Evolutionary conservation across 2,329 filamentous ascomycete genomes (phyloP).

Genomic region (Diplodia intermedia): DNA sequence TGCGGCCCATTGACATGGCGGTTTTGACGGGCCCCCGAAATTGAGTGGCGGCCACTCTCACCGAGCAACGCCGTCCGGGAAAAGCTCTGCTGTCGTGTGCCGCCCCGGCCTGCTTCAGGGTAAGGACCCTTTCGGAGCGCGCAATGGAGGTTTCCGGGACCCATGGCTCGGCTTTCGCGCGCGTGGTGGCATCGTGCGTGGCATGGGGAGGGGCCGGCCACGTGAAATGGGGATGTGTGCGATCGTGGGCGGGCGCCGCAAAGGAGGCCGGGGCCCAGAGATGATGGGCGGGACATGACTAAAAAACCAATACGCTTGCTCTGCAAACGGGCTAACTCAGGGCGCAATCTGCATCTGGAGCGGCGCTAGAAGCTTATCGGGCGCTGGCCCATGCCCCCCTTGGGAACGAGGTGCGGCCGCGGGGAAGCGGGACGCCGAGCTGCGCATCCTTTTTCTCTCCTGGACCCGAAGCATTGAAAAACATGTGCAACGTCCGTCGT

Average conservation of each 20-base stretch:
- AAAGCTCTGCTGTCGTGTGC: too few relatives aligned
- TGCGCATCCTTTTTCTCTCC: slow-evolving; percentile 9
- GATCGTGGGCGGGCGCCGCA: neutral
- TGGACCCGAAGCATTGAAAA: neutral
- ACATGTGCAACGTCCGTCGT: neutral
- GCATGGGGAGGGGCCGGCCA: neutral
- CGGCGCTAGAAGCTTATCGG: slow-evolving; percentile 16
- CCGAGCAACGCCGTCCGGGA: neutral
- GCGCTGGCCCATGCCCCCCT: slow-evolving; percentile 7
- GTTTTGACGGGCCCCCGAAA: neutral
- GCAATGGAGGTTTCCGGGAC: too few relatives aligned
- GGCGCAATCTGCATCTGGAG: slow-evolving; percentile 12
- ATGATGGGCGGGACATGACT: neutral
- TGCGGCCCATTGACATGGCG: neutral
- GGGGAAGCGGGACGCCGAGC: slow-evolving; percentile 9
- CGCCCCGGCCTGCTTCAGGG: too few relatives aligned
- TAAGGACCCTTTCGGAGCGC: too few relatives aligned
- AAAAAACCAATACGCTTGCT: neutral
- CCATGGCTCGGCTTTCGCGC: too few relatives aligned
- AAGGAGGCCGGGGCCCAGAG: neutral
- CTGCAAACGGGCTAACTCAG: slow-evolving; percentile 1
- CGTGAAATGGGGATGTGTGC: neutral
- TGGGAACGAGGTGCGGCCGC: neutral
- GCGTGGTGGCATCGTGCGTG: too few relatives aligned
- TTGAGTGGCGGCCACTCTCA: neutral